These are phyloP conservation scores for Alternaria viburni DNA, from an alignment of 2,329 filamentous ascomycete species.

Conservation along the genomic window DNA sequence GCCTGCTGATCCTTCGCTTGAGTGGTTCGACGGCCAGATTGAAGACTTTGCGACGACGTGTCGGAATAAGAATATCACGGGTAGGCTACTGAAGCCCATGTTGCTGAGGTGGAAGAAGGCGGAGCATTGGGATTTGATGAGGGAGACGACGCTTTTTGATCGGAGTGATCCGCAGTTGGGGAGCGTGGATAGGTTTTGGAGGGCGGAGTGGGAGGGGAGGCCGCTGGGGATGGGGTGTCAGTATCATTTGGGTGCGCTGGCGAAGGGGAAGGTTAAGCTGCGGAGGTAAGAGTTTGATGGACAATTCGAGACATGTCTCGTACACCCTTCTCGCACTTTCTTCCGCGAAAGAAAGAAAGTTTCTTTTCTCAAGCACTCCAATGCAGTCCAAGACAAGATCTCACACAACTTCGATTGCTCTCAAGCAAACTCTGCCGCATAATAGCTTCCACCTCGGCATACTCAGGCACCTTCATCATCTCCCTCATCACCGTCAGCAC, in stretches of 20 bases:
- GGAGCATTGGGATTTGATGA: constrained; percentile 32
- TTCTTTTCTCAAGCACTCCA: neutral
- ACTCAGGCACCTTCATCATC: no score
- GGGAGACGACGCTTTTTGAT: constrained; percentile 28
- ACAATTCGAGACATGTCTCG: fast-evolving
- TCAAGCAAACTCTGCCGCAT: neutral
- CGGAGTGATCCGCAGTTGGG: neutral
- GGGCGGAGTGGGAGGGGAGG: constrained; percentile 24
- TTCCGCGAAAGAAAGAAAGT: fast-evolving
- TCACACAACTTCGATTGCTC: neutral
- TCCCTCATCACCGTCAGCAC: no score
- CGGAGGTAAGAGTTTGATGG: neutral
- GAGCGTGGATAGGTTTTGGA: constrained; percentile 15
- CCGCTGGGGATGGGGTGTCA: constrained; percentile 34
- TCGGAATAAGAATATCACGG: constrained; percentile 29
- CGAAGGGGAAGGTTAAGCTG: neutral
- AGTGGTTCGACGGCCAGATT: constrained; percentile 32
- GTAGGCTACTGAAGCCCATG: constrained; percentile 29
- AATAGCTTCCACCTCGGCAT: neutral
- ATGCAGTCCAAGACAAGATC: neutral
- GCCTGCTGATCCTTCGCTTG: constrained; percentile 30
- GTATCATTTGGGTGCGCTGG: constrained; percentile 26
- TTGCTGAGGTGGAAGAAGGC: constrained; percentile 28
- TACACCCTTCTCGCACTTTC: neutral
- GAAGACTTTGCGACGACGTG: constrained; percentile 32